Evolutionary conservation across 768 basidiomycete species (phyloP).

Genomic region (Podaxis pistillaris): DNA sequence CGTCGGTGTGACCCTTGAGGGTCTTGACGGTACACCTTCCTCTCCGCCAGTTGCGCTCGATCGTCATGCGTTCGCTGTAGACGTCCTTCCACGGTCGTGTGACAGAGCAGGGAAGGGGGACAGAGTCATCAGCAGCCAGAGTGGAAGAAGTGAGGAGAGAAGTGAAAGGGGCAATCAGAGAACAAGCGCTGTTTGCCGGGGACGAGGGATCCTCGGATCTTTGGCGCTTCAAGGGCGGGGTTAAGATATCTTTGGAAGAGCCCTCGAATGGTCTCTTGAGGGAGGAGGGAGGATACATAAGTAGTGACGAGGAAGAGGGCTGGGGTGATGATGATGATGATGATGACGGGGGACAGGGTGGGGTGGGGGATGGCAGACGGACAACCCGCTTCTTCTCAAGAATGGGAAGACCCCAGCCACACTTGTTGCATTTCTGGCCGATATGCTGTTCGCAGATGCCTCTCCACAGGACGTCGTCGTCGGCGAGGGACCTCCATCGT

Average conservation of each 20-base stretch:
- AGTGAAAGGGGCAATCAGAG: conserved; percentile 15
- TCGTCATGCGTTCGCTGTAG: conserved; percentile 93
- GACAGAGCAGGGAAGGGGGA: conserved; percentile 31
- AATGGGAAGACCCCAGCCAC: conserved; percentile 95
- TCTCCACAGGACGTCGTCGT: conserved; percentile 94
- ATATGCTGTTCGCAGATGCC: conserved; percentile 99
- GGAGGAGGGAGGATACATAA: conserved; percentile 19
- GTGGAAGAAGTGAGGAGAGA: conserved; percentile 15
- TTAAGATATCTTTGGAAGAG: conserved; percentile 18
- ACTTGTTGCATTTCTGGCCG: conserved; percentile 93
- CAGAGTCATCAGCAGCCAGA: conserved; percentile 21
- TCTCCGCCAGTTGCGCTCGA: conserved; percentile 97
- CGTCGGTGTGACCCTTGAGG: conserved; percentile 91
- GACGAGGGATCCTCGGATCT: conserved; percentile 30
- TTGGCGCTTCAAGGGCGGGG: conserved; percentile 52
- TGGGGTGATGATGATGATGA: conserved; percentile 28
- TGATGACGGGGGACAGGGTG: conserved; percentile 34
- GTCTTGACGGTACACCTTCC: conserved; percentile 85
- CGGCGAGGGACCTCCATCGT: conserved; percentile 84
- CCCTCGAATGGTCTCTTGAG: conserved; percentile 33
- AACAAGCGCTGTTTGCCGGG: conserved; percentile 10
- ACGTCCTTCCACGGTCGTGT: conserved; percentile 98
- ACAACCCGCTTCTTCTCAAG: conserved; percentile 60
- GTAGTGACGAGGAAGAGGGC: conserved; percentile 30
- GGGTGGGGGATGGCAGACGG: conserved; percentile 3